Evolutionary conservation across 2,329 filamentous ascomycete genomes (phyloP).

Genomic region (Cercospora sesami): DNA sequence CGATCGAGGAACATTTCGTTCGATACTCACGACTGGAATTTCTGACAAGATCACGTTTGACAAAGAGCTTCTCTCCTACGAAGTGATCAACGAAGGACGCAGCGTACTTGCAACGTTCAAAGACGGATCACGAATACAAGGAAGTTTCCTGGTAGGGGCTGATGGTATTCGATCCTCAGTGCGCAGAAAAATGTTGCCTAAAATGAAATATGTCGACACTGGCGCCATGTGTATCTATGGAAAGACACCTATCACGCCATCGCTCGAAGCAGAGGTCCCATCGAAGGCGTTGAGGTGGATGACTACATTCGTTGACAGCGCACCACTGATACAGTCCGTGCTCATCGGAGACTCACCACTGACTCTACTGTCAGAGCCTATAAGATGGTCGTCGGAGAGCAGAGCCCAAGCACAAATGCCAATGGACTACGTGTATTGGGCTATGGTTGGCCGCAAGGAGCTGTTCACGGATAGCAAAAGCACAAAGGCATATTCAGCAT

Average conservation of each 20-base stretch:
- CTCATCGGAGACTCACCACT: conserved; percentile 22
- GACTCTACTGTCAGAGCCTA: neutral
- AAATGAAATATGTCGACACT: neutral
- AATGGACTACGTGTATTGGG: neutral
- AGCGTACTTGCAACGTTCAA: neutral
- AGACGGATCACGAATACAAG: neutral
- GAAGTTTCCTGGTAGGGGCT: neutral
- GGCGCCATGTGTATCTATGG: neutral
- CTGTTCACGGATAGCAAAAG: neutral
- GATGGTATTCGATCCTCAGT: neutral
- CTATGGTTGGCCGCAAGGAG: neutral
- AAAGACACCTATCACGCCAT: neutral
- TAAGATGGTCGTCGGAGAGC: neutral
- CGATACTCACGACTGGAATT: neutral
- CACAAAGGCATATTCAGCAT: neutral
- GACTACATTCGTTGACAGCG: conserved; percentile 21
- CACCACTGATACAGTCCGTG: conserved; percentile 25
- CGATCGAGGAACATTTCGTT: neutral
- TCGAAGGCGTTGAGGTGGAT: conserved; percentile 24
- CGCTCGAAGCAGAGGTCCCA: conserved; percentile 15
- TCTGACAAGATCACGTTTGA: neutral
- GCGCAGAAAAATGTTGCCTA: neutral
- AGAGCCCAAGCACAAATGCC: neutral
- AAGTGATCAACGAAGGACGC: neutral
- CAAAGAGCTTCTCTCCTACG: neutral